Evolutionary conservation across 2,329 filamentous ascomycete genomes (phyloP).

Genomic region (Raffaelea arxii): DNA sequence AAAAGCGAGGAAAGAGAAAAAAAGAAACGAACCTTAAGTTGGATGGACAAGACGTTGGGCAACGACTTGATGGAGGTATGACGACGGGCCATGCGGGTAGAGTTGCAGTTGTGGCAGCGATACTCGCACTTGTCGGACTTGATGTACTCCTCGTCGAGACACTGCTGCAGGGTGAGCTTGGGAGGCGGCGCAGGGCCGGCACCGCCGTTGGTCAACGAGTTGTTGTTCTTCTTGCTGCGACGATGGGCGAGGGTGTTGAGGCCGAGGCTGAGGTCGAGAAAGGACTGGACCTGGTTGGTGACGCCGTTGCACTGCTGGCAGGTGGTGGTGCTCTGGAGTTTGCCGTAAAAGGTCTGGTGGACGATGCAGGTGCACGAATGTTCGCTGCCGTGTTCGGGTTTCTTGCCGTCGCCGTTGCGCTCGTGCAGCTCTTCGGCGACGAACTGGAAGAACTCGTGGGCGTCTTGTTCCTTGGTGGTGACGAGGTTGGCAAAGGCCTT

Average conservation of each 20-base stretch:
- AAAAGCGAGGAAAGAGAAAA: background rate
- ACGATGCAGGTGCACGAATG: constrained; percentile 79
- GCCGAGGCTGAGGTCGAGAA: constrained; percentile 82
- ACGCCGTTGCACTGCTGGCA: constrained; percentile 80
- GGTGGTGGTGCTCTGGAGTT: constrained; percentile 80
- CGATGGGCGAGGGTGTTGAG: constrained; percentile 50
- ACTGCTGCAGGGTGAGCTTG: constrained; percentile 55
- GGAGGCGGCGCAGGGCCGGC: background rate
- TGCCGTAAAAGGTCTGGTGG: constrained; percentile 89
- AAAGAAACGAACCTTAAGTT: constrained; percentile 64
- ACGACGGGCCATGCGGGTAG: constrained; percentile 69
- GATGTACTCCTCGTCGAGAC: constrained; percentile 78
- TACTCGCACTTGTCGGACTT: constrained; percentile 83
- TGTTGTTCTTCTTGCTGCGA: constrained; percentile 1
- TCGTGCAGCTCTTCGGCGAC: constrained; percentile 85
- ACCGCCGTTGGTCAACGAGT: too few species aligned
- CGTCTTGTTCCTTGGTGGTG: constrained; percentile 91
- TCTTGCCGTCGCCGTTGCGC: constrained; percentile 63
- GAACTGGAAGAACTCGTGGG: constrained; percentile 95
- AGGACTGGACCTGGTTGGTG: constrained; percentile 76
- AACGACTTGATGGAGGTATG: constrained; percentile 76
- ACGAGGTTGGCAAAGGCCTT: constrained; percentile 65
- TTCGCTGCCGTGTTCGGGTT: constrained; percentile 47
- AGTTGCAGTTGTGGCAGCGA: constrained; percentile 71
- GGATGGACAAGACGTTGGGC: constrained; percentile 82